Conservation (phyloP, 2,329 filamentous ascomycete species). For the Verticillium isaacii region DNA sequence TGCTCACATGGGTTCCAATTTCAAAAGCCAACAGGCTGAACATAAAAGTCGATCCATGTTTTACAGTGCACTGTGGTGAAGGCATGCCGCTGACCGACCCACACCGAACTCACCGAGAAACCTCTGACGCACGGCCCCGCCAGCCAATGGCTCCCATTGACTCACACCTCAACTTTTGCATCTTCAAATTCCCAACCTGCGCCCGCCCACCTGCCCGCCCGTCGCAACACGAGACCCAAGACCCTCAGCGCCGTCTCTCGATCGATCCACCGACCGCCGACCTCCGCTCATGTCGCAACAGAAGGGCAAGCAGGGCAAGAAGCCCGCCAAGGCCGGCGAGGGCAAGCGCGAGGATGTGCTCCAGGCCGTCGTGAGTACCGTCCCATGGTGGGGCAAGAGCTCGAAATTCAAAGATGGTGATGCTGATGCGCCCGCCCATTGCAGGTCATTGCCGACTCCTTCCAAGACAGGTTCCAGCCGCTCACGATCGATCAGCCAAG, state of each 20-base stretch:
- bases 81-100: background rate
- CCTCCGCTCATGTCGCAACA: constrained; percentile 37
- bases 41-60: too few relatives aligned
- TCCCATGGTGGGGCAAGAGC: constrained; percentile 20
- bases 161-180: constrained; percentile 14
- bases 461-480: constrained; percentile 85
- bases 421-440: constrained; percentile 2
- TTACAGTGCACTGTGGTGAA: too few relatives aligned
- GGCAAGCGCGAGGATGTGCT: constrained; percentile 54
- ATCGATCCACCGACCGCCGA: constrained; percentile 3
- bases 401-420: background rate
- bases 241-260: background rate
- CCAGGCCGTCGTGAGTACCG: constrained; percentile 47
- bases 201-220: background rate
- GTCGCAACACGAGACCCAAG: background rate
- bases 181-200: constrained; percentile 6
- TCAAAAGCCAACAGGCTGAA: too few relatives aligned
- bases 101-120: background rate
- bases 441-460: constrained; percentile 87
- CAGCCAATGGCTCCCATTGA: background rate
- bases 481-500: constrained; percentile 86
- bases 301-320: constrained; percentile 49
- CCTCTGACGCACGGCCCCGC: background rate
- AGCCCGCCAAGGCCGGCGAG: constrained; percentile 46
- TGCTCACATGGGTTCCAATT: too few relatives aligned